Evolutionary conservation across 345 rosid species (phyloP), one percentile per base, ranked within the genome.

Genomic region (Crucihimalaya himalaica): DNA sequence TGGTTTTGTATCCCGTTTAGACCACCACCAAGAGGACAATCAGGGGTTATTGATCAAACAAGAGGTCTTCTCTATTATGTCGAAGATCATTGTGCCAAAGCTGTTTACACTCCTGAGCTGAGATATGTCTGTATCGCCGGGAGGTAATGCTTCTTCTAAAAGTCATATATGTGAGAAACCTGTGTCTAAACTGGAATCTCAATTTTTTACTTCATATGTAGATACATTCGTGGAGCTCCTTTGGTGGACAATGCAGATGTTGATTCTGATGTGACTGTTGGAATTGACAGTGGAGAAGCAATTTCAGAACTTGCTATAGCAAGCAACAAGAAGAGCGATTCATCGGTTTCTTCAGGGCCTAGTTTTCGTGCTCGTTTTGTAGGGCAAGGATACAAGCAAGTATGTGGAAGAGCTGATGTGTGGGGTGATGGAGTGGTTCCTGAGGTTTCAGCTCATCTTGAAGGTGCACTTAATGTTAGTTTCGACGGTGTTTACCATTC

Each of bases 341-440:
- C 13, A 35, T 35, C 13, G 4, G 39, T 9, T 35, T 68, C 85
- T 45, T 43, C 29, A 14, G 51, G 77, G 31, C 42, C 84, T 21
- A 73, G 70, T 21, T 85, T 89, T 23, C 95, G 92, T 53, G 90
- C 92, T 76, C 93, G 90, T 20, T 82, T 89, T 68, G 81, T 91
- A 3, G 97, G 98, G n/a, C 98, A 91, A 79, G 96, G 97, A 14
- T 94, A 91, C 84, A 94, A 89, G 81, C 98, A 94, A 90, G 93
- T 91, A 32, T 91, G 95, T 16, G 97, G 97, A 71, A 76, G 77
- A 80, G 97, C 97, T 70, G 89, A 91, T 67, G 98, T 87, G 14
- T 91, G 96, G 98, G 98, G 98, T 12, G 98, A 91, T 70, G 98
- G 98, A 47, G 95, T 94, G 7, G 98, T 94, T 47, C 98, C 95